Conservation (phyloP, 371 early-diverging fungal genomes). For the Rhizopus sp. region DNA sequence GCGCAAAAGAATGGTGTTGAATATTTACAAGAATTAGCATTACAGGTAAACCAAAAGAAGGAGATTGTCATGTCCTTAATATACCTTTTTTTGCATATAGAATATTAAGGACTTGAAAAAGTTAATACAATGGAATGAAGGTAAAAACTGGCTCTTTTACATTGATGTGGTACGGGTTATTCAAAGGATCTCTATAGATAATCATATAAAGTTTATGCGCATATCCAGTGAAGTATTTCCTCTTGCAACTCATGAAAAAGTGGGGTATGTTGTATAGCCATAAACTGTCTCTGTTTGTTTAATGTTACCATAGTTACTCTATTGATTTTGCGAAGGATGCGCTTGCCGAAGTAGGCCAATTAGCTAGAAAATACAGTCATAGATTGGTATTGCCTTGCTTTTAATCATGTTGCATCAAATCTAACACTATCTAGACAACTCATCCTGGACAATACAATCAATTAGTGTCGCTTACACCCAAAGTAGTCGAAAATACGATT, state of each 20-base stretch:
- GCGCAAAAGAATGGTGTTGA: slow-evolving; percentile 45
- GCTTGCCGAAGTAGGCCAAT: slow-evolving; percentile 30
- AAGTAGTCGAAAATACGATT: slow-evolving; percentile 39
- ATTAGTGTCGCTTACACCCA: slow-evolving; percentile 41
- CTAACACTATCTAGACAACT: slow-evolving; percentile 28
- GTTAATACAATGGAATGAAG: slow-evolving; percentile 55
- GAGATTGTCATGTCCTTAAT: background rate
- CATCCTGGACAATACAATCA: slow-evolving; percentile 59
- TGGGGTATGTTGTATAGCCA: slow-evolving; percentile 32
- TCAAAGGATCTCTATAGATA: slow-evolving; percentile 13
- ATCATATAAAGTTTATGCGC: slow-evolving; percentile 50
- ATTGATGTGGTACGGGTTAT: background rate
- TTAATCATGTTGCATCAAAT: background rate
- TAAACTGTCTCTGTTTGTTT: background rate
- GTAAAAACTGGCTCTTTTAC: slow-evolving; percentile 10
- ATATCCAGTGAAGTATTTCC: slow-evolving; percentile 53
- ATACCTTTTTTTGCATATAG: slow-evolving; percentile 14
- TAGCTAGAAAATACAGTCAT: slow-evolving; percentile 44
- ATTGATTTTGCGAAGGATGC: slow-evolving; percentile 41
- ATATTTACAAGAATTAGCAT: slow-evolving; percentile 40
- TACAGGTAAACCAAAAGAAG: slow-evolving; percentile 19
- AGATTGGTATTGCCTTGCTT: slow-evolving; percentile 28
- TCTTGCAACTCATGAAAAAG: slow-evolving; percentile 45
- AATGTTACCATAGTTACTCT: slow-evolving; percentile 23
- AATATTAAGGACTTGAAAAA: slow-evolving; percentile 42